Evolutionary conservation across 2,329 filamentous ascomycete species (phyloP).

Genomic region (Hymenotorrendiella dingleyae): DNA sequence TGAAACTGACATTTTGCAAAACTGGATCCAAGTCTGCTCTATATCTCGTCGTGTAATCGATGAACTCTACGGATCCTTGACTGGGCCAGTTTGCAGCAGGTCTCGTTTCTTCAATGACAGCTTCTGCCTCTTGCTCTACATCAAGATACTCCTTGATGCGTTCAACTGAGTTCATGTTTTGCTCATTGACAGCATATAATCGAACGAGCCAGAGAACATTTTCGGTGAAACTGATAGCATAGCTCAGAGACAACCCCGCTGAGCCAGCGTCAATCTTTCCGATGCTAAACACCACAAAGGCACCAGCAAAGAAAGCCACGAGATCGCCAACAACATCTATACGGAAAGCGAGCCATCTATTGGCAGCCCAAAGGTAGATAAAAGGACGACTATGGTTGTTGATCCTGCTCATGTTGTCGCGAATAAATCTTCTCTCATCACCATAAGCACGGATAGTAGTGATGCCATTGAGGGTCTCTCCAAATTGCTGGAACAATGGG

Average conservation of each 20-base stretch:
- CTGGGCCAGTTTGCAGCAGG: constrained; percentile 80
- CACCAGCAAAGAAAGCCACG: constrained; percentile 88
- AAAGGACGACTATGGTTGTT: constrained; percentile 91
- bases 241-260: constrained; percentile 88
- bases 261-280: constrained; percentile 83
- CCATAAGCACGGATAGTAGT: constrained; percentile 96
- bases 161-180: constrained; percentile 99
- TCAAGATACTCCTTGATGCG: constrained; percentile 96
- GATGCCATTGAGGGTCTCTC: constrained; percentile 89
- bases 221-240: constrained; percentile 94
- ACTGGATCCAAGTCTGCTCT: constrained; percentile 82
- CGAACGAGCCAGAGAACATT: constrained; percentile 96
- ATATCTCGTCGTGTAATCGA: constrained; percentile 84
- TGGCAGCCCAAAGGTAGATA: constrained; percentile 93
- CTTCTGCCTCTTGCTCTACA: constrained; percentile 83
- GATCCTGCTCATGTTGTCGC: constrained; percentile 82
- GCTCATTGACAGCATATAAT: constrained; percentile 89
- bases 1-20: constrained; percentile 76
- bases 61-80: constrained; percentile 80
- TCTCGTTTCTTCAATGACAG: constrained; percentile 70
- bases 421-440: constrained; percentile 86
- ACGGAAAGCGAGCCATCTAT: constrained; percentile 91
- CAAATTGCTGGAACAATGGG: constrained; percentile 95
- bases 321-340: constrained; percentile 86
- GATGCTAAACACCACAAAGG: constrained; percentile 80